phyloP scores from a whole-genome alignment of 495 filamentous ascomycete species.

The Neurospora sp. region DNA sequence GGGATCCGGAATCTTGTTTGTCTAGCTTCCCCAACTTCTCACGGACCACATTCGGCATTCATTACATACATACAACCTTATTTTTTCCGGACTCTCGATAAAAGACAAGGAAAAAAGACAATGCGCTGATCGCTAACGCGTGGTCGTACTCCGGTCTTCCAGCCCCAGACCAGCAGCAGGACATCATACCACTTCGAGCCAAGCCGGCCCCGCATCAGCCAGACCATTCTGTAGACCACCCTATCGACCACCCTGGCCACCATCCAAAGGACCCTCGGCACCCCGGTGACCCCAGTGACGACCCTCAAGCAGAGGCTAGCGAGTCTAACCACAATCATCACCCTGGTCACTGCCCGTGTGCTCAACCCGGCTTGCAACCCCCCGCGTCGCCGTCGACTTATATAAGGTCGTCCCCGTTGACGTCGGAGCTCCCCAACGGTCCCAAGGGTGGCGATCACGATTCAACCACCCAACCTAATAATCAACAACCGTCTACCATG shows the following conservation, averaged over 20 bases:
- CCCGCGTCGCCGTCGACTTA: constrained; percentile 7
- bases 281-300: background rate
- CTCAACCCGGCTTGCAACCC: constrained; percentile 6
- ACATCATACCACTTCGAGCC: background rate
- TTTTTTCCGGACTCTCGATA: too few relatives aligned
- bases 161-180: background rate
- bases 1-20: background rate
- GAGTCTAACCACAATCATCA: background rate
- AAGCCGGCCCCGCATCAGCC: background rate
- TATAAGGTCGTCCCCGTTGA: constrained; percentile 15
- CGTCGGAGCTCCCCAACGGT: constrained; percentile 7
- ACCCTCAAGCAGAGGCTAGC: background rate
- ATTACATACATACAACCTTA: background rate
- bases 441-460: constrained; percentile 13
- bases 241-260: background rate
- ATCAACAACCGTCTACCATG: constrained; percentile 13
- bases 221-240: background rate
- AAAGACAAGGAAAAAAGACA: too few relatives aligned
- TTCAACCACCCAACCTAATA: background rate
- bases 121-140: background rate
- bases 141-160: background rate
- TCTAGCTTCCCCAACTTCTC: background rate
- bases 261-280: background rate
- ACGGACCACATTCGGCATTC: background rate
- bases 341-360: constrained; percentile 18